Evolutionary conservation across 1,284 basidiomycete genomes (phyloP), one percentile per base, ranked within the genome.

Genomic region (Phenoliferia sp.): DNA sequence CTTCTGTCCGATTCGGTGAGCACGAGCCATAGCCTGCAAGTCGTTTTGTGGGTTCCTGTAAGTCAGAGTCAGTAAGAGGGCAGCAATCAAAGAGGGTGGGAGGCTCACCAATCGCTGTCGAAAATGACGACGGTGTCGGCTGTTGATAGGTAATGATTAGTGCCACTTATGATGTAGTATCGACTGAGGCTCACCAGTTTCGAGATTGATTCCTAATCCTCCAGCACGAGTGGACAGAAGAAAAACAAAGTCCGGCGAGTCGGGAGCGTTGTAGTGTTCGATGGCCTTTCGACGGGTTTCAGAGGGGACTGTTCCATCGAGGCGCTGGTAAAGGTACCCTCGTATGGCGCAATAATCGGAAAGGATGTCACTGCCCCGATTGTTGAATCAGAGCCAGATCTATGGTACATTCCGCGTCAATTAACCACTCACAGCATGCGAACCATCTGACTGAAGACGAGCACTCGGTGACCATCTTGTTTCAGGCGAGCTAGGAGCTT

Each of bases 71-170:
- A 73, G 68, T 26, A 5, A 28, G 77, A 71, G 73, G 57, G 59
- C 33, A 65, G 61, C 22, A 63, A 12, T 2, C 22, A 32, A 50
- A 35, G 28, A 17, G 28, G 26, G 32, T 48, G 17, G 33, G 26
- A 4, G 19, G 55, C 59, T 34, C 22, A 80, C 80, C 79, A 81
- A 69, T 80, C 80, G 63, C 76, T 78, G 84, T 99, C 95, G 79
- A 97, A 99, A 79, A 99, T 98, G 80, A 99, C 95, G 76, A 99
- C 95, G 1, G 95, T 99, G 80, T 99, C 88, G 16, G 95, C 95
- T 44, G 94, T 95, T 81, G 96, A 29, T 3, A 36, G 52, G 28
- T 10, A 33, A 32, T 9, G 32, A 4, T 48, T 12, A 77, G 39
- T 77, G 72, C 55, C 77, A 76, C 77, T 16, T 76, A 76, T 29